Conservation (phyloP, 106 monocot genomes). For the Acanthochlamys bracteata region DNA sequence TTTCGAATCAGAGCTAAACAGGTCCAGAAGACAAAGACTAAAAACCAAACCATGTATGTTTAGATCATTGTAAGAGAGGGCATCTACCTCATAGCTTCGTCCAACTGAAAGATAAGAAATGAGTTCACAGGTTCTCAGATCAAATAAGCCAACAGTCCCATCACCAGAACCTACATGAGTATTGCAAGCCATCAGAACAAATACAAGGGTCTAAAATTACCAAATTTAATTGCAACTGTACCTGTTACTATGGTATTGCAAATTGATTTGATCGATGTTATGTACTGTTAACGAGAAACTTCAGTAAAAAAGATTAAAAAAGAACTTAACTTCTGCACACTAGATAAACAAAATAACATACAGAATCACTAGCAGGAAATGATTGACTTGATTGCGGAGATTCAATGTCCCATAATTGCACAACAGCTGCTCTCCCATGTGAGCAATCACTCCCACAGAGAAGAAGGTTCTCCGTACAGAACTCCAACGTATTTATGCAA, state of each 20-base stretch:
- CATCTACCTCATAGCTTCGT: conserved; percentile 43
- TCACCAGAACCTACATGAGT: conserved; percentile 59
- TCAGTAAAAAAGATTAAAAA: conserved; percentile 4
- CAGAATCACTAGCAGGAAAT: conserved; percentile 74
- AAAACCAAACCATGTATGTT: no score
- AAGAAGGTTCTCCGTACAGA: conserved; percentile 56
- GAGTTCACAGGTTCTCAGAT: conserved; percentile 48
- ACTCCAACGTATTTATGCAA: conserved; percentile 63
- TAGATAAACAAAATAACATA: conserved; percentile 28
- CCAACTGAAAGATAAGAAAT: conserved; percentile 76
- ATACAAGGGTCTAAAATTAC: not conserved
- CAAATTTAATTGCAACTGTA: not conserved
- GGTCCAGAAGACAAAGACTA: no score
- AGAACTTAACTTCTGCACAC: not conserved
- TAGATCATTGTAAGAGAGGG: not conserved
- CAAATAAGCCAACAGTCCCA: conserved; percentile 77
- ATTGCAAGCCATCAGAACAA: no score
- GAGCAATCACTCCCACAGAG: conserved; percentile 70
- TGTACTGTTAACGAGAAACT: conserved; percentile 40
- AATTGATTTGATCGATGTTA: conserved; percentile 61
- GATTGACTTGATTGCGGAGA: conserved; percentile 42
- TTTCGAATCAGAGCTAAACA: no score
- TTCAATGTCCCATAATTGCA: conserved; percentile 89
- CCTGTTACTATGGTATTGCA: conserved; percentile 68
- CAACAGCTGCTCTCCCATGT: conserved; percentile 44